Evolutionary conservation across 352 stramenopile species (phyloP).

Genomic region (Pythium brachiatum): DNA sequence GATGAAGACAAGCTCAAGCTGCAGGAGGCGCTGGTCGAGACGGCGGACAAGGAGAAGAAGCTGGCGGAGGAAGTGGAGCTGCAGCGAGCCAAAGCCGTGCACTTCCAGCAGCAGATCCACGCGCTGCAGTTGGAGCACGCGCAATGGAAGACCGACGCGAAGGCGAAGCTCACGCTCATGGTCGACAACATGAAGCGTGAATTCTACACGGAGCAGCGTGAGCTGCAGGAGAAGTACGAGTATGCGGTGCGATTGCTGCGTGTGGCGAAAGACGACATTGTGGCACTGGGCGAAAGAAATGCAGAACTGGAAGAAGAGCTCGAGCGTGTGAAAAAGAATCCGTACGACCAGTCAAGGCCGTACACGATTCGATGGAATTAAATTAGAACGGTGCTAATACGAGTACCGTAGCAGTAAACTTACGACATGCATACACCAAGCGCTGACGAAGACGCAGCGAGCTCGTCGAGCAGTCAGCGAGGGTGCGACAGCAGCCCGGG

Average conservation of each 20-base stretch:
- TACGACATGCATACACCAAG: not conserved
- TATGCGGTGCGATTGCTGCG: constrained; percentile 49
- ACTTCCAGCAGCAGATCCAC: constrained; percentile 60
- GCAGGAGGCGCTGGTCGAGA: constrained; percentile 41
- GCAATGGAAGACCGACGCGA: constrained; percentile 51
- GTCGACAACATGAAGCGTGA: constrained; percentile 49
- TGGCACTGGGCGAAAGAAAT: constrained; percentile 50
- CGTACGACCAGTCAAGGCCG: constrained; percentile 15
- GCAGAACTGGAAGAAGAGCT: constrained; percentile 46
- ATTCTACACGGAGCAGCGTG: constrained; percentile 43
- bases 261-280: constrained; percentile 63
- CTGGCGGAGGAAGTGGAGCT: constrained; percentile 68
- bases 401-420: no score
- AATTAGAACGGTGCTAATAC: not conserved
- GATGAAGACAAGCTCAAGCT: constrained; percentile 61
- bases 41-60: constrained; percentile 77
- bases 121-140: constrained; percentile 51
- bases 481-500: not conserved
- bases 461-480: not conserved
- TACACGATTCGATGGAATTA: constrained; percentile 19
- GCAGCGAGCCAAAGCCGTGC: constrained; percentile 45
- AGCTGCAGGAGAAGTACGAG: constrained; percentile 51
- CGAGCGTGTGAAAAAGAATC: not conserved
- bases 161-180: constrained; percentile 44
- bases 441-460: not conserved